These are phyloP conservation scores for Salix udensis DNA, from an alignment of 345 rosid species.

Conservation along the genomic window DNA sequence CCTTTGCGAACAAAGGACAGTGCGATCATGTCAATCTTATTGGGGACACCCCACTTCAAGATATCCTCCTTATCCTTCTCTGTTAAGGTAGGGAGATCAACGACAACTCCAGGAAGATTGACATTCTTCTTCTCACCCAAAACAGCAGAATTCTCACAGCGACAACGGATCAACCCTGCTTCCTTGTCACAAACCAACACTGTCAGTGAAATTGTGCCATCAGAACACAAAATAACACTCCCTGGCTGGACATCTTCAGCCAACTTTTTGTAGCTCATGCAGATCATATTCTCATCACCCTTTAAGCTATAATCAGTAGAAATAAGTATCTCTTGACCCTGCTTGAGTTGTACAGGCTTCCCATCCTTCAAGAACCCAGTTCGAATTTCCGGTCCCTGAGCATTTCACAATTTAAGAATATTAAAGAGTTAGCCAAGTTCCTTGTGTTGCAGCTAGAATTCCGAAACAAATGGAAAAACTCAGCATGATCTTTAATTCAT, in stretches of 20 bases:
- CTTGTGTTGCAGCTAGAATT: not conserved
- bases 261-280: conserved; percentile 29
- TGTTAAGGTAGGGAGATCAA: conserved; percentile 32
- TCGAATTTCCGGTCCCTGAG: conserved; percentile 27
- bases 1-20: conserved; percentile 37
- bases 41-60: conserved; percentile 30
- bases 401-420: not conserved
- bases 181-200: conserved; percentile 25
- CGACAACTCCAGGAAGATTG: conserved; percentile 32
- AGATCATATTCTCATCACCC: conserved; percentile 27
- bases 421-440: not conserved
- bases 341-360: conserved; percentile 21
- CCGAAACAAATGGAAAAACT: not conserved
- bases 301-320: conserved; percentile 25
- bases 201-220: conserved; percentile 26
- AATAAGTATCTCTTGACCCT: conserved; percentile 24
- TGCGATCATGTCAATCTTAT: conserved; percentile 29
- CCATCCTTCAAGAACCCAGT: conserved; percentile 27
- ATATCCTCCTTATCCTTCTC: conserved; percentile 34
- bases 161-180: conserved; percentile 22
- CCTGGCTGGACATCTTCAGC: conserved; percentile 33
- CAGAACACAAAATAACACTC: conserved; percentile 30
- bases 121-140: conserved; percentile 36
- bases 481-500: not conserved
- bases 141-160: conserved; percentile 30